Evolutionary conservation across 1,139 yeast genomes (phyloP).

Genomic region (Taphrina confusa): DNA sequence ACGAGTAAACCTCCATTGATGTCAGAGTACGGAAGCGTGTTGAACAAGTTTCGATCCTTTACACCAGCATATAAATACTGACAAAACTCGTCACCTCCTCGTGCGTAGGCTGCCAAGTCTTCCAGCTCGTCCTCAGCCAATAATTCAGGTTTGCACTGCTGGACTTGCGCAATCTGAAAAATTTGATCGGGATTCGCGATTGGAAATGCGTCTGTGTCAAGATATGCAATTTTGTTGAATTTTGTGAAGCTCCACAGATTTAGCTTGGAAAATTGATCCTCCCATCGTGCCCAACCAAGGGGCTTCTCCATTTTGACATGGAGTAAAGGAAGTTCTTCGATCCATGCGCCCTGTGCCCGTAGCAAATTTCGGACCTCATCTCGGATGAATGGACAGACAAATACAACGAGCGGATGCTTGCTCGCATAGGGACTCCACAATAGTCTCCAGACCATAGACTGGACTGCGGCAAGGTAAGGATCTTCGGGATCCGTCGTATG

Average conservation of each 20-base stretch:
- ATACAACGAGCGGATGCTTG: constrained; percentile 6
- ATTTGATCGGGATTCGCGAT: constrained; percentile 51
- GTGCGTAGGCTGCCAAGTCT: background rate
- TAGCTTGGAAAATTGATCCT: constrained; percentile 41
- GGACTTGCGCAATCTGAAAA: constrained; percentile 44
- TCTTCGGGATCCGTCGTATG: background rate
- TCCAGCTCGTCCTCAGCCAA: constrained; percentile 6
- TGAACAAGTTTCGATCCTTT: background rate
- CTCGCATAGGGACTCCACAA: constrained; percentile 13
- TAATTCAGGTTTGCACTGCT: background rate
- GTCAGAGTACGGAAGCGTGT: background rate
- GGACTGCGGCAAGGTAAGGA: constrained; percentile 16
- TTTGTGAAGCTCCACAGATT: constrained; percentile 62
- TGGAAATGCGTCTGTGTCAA: constrained; percentile 83
- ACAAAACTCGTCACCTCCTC: constrained; percentile 4
- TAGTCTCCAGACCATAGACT: constrained; percentile 10
- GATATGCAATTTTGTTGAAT: constrained; percentile 64
- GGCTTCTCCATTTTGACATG: background rate
- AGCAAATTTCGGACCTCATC: background rate
- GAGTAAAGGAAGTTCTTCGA: constrained; percentile 1
- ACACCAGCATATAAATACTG: constrained; percentile 17
- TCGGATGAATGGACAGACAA: constrained; percentile 14
- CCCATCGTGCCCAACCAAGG: constrained; percentile 4
- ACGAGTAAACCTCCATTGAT: background rate
- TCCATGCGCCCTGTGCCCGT: constrained; percentile 15